These are phyloP conservation scores for Epichloe sp. DNA, from an alignment of 2,329 filamentous ascomycete genomes.

Conservation along the genomic window DNA sequence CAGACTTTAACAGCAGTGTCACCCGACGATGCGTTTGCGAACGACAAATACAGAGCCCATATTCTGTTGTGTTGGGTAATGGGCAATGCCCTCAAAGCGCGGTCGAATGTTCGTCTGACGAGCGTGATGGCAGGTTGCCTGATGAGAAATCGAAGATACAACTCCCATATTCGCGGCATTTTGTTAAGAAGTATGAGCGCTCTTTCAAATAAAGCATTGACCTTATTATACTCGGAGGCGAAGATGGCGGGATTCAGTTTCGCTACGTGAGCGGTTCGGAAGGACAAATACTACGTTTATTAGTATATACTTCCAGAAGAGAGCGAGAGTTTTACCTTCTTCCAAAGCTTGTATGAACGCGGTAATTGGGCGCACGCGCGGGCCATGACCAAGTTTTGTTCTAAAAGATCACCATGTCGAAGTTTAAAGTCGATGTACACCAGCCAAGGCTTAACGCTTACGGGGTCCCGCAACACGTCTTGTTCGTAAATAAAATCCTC, in stretches of 20 bases:
- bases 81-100: constrained; percentile 78
- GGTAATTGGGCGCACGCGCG: constrained; percentile 81
- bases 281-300: constrained; percentile 57
- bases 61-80: constrained; percentile 92
- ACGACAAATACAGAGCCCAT: constrained; percentile 83
- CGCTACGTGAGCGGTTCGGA: constrained; percentile 68
- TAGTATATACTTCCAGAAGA: constrained; percentile 5
- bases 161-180: constrained; percentile 97
- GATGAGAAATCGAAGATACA: constrained; percentile 85
- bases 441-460: constrained; percentile 86
- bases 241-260: constrained; percentile 74
- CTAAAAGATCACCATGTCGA: constrained; percentile 69
- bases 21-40: constrained; percentile 81
- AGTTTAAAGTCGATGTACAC: constrained; percentile 86
- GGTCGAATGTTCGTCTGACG: constrained; percentile 80
- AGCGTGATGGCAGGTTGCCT: constrained; percentile 84
- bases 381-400: constrained; percentile 81
- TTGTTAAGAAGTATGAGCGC: constrained; percentile 92
- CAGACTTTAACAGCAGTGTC: constrained; percentile 87
- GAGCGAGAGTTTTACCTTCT: constrained; percentile 47
- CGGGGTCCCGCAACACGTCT: constrained; percentile 75
- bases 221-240: constrained; percentile 73
- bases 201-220: constrained; percentile 88
- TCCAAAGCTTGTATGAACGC: constrained; percentile 96
- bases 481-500: constrained; percentile 95